Conservation (phyloP, 352 stramenopile genomes). For the Phytophthora palmivora region DNA sequence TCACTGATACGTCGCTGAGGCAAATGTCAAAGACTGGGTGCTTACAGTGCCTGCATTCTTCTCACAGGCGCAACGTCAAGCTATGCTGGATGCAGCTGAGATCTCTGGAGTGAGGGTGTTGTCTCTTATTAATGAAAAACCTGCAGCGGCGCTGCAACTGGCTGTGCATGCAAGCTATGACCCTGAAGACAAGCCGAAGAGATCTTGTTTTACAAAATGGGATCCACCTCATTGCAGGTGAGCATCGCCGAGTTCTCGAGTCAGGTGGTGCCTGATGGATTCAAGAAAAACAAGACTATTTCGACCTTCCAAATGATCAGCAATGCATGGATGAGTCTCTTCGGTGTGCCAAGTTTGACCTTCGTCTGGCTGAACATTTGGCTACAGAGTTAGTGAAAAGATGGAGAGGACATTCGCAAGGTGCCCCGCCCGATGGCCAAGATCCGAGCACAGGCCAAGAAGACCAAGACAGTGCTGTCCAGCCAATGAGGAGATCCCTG, state of each 20-base stretch:
- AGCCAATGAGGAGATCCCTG: constrained; percentile 96
- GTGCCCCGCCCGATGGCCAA: constrained; percentile 94
- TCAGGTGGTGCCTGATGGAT: constrained; percentile 84
- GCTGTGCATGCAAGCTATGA: constrained; percentile 93
- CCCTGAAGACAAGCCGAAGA: constrained; percentile 71
- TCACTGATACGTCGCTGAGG: constrained; percentile 74
- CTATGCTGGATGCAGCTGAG: constrained; percentile 94
- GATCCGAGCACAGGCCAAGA: constrained; percentile 95
- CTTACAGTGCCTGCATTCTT: constrained; percentile 97
- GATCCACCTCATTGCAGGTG: constrained; percentile 92
- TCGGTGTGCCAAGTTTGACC: constrained; percentile 93
- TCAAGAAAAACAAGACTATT: constrained; percentile 94
- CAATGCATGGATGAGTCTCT: constrained; percentile 94
- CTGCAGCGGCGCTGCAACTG: constrained; percentile 96
- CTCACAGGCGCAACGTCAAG: constrained; percentile 94
- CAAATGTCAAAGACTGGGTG: constrained; percentile 92
- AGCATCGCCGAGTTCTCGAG: constrained; percentile 89
- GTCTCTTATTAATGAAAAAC: constrained; percentile 98
- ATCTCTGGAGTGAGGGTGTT: constrained; percentile 96
- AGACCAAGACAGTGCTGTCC: constrained; percentile 98
- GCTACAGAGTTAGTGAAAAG: constrained; percentile 92
- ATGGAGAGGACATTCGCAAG: constrained; percentile 91
- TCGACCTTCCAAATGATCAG: constrained; percentile 92
- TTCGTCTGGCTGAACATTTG: constrained; percentile 94
- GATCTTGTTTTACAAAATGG: constrained; percentile 99